These are phyloP conservation scores for Tricholoma sp. DNA, from an alignment of 768 basidiomycete species.

Conservation along the genomic window DNA sequence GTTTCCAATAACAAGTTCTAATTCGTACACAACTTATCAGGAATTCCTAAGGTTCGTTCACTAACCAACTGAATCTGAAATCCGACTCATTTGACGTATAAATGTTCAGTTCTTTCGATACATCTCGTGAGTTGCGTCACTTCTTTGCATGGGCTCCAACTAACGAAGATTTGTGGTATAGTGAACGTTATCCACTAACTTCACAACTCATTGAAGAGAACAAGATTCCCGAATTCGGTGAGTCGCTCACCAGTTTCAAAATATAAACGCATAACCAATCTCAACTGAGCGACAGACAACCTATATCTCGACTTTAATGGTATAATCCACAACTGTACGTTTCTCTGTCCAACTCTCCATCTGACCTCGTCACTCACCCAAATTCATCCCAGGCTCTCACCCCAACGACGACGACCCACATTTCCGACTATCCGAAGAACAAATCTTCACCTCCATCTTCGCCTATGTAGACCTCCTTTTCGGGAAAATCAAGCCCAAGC, in stretches of 20 bases:
- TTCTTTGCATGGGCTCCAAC: not conserved
- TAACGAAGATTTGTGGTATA: constrained; percentile 23
- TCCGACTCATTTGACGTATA: constrained; percentile 6
- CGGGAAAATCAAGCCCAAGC: constrained; percentile 95
- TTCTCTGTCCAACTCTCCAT: too few relatives aligned
- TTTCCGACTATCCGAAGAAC: constrained; percentile 92
- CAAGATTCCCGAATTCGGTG: constrained; percentile 97
- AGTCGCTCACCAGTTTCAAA: constrained; percentile 14
- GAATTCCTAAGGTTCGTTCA: constrained; percentile 59
- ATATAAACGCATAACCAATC: not conserved
- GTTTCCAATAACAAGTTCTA: not conserved
- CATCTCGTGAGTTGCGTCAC: constrained; percentile 63
- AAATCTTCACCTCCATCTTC: constrained; percentile 96
- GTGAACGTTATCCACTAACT: constrained; percentile 96
- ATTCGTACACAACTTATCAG: constrained; percentile 21
- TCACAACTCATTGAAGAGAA: constrained; percentile 98
- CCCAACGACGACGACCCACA: constrained; percentile 96
- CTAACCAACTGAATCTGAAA: not conserved
- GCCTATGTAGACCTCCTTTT: constrained; percentile 96
- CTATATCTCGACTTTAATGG: constrained; percentile 93
- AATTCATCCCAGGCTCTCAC: constrained; percentile 65
- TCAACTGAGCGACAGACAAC: constrained; percentile 50
- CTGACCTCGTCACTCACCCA: not conserved
- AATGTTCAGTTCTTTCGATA: constrained; percentile 86
- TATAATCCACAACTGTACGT: constrained; percentile 79